phyloP scores from a whole-genome alignment of 192 early-diverging fungal genomes.

The Gamsiella multidivaricata region DNA sequence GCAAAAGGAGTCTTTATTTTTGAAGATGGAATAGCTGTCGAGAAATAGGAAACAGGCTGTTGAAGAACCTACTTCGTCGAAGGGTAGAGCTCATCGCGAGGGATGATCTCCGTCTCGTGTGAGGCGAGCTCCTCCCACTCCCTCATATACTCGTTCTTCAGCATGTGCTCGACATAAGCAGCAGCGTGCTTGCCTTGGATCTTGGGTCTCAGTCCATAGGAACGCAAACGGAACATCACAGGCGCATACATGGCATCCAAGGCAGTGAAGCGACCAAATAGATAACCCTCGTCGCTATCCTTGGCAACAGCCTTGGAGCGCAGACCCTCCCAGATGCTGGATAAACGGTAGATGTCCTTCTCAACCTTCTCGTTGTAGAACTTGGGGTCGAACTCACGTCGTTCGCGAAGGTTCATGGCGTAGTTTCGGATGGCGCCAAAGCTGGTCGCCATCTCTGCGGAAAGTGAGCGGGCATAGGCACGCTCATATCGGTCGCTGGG shows the following conservation, averaged over 20 bases:
- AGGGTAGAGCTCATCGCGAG: constrained; percentile 23
- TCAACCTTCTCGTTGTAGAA: constrained; percentile 12
- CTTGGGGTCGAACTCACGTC: constrained; percentile 19
- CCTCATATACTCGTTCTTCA: constrained; percentile 24
- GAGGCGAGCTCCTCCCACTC: constrained; percentile 37
- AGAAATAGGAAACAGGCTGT: too few species aligned
- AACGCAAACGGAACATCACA: constrained; percentile 26
- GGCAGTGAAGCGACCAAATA: constrained; percentile 54
- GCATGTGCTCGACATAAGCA: constrained; percentile 31
- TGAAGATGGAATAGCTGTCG: too few species aligned
- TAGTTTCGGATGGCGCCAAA: constrained; percentile 40
- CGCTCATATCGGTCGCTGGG: constrained; percentile 38
- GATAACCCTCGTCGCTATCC: constrained; percentile 43
- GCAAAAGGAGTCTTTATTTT: too few species aligned
- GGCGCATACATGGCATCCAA: constrained; percentile 57
- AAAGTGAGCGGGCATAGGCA: constrained; percentile 48
- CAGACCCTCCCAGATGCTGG: constrained; percentile 46
- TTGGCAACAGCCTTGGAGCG: constrained; percentile 32
- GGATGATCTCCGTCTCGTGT: constrained; percentile 38
- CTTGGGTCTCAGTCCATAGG: constrained; percentile 16
- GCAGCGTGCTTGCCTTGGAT: constrained; percentile 26
- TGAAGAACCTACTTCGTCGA: background rate
- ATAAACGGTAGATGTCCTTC: constrained; percentile 25
- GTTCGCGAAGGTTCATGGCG: constrained; percentile 40
- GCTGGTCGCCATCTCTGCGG: constrained; percentile 50